Base-by-base conservation (phyloP, 2,329 filamentous ascomycete genomes). In the Ophiostoma sp. region DNA sequence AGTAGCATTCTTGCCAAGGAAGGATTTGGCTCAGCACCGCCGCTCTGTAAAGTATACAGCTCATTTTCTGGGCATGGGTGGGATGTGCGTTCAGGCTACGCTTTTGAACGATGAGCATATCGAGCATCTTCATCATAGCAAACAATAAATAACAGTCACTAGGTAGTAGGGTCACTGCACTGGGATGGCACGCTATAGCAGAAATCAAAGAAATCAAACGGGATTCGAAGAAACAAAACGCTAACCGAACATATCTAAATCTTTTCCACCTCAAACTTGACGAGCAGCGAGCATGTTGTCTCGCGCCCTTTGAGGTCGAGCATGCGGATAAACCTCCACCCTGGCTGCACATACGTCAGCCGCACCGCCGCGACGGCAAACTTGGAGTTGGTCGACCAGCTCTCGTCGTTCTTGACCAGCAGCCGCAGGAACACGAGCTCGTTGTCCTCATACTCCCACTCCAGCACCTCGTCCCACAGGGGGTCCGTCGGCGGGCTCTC, bases 311-410 rank as follows among this genome's bases (percentile, higher is more conserved):
- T 60, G 55, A 60, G 55, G 27, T 60, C 55, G 27, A 60, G 55
- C 55, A 60, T 60, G 27, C 55, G 55, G 55, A 60, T 60, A 60
- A 60, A 60, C 55, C 38, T 60, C 55, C 55, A 60, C 9, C 55
- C 55, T 5, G 55, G 55, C 55, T 60, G 55, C 55, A 60, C 55
- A 9, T 60, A 60, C 27, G 55, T 14, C 55, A 60, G 27, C 55
- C 55, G 55, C 55, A 60, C 55, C 9, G 55, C 55, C 12, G 55
- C 55, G 9, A 60, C 55, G 12, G 55, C 55, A 60, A 60, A 60
- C 55, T 60, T 60, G 27, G 9, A 5, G 27, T 60, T 60, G 55
- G 27, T 38, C 55, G 55, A 38, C 55, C 55, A 60, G 55, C 55
- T 60, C 55, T 60, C 55, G 55, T 60, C 55, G 27, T 60, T 60